These are phyloP conservation scores for Fragilariopsis cylindrus DNA, from an alignment of 108 stramenopile species.

Conservation along the genomic window DNA sequence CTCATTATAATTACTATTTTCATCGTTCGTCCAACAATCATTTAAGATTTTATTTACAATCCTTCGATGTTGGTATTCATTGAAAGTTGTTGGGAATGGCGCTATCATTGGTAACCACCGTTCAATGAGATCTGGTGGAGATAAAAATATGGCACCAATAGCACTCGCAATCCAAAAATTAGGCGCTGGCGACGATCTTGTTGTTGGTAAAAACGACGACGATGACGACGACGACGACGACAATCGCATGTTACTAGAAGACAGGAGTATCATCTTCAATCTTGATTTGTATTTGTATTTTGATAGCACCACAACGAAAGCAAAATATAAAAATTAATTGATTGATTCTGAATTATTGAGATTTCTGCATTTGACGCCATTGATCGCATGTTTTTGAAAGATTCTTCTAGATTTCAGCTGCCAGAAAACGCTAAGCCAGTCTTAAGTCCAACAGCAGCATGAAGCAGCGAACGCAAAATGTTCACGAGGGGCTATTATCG, in stretches of 20 bases:
- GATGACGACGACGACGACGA: not conserved
- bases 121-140: slow-evolving; percentile 61
- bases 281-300: too few species aligned
- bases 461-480: too few species aligned
- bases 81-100: slow-evolving; percentile 42
- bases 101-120: slow-evolving; percentile 55
- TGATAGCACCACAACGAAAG: too few species aligned
- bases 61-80: slow-evolving; percentile 40
- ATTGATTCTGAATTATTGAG: too few species aligned
- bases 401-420: too few species aligned
- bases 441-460: too few species aligned
- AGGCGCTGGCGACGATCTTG: not conserved
- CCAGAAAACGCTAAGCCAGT: too few species aligned
- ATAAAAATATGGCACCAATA: slow-evolving; percentile 50
- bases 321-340: too few species aligned
- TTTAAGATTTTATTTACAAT: not conserved
- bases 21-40: slow-evolving; percentile 4
- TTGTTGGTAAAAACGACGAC: not conserved
- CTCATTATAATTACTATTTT: not conserved
- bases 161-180: slow-evolving; percentile 30
- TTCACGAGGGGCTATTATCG: too few species aligned
- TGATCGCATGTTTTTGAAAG: too few species aligned
- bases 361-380: too few species aligned
- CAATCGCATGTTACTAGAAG: not conserved
- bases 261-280: not conserved